phyloP scores from a whole-genome alignment of 2,329 filamentous ascomycete genomes.

The Blastomyces silverae region DNA sequence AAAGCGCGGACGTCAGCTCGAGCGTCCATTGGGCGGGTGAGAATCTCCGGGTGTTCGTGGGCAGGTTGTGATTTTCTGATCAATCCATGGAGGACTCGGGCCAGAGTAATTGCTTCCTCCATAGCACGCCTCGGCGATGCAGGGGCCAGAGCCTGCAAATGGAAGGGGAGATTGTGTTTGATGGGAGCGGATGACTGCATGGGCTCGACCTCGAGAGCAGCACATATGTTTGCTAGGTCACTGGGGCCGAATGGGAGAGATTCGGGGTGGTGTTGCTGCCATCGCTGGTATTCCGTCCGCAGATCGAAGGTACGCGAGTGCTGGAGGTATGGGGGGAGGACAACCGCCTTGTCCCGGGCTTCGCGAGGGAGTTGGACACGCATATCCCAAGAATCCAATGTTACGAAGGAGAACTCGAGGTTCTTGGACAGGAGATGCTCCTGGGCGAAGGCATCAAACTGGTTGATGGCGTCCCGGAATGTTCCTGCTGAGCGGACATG shows the following conservation, averaged over 20 bases:
- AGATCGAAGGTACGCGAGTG: slow-evolving; percentile 97
- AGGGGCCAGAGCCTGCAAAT: slow-evolving; percentile 89
- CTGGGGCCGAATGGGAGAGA: slow-evolving; percentile 94
- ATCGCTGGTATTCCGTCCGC: slow-evolving; percentile 93
- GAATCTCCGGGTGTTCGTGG: slow-evolving; percentile 88
- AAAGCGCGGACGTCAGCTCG: slow-evolving; percentile 94
- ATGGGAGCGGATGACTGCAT: slow-evolving; percentile 96
- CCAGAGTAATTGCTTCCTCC: slow-evolving; percentile 93
- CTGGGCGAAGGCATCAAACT: slow-evolving; percentile 87
- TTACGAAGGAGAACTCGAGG: slow-evolving; percentile 96
- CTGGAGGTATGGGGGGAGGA: slow-evolving; percentile 91
- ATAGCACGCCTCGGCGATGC: slow-evolving; percentile 93
- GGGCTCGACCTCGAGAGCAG: slow-evolving; percentile 93
- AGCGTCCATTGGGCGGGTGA: slow-evolving; percentile 93
- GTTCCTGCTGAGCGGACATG: slow-evolving; percentile 96
- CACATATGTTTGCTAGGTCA: slow-evolving; percentile 94
- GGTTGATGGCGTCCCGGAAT: slow-evolving; percentile 92
- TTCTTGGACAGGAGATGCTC: slow-evolving; percentile 88
- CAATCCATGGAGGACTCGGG: slow-evolving; percentile 82
- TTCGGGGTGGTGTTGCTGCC: slow-evolving; percentile 97
- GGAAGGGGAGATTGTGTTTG: slow-evolving; percentile 97
- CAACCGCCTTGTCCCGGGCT: slow-evolving; percentile 95
- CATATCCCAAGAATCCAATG: slow-evolving; percentile 95
- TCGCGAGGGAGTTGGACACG: slow-evolving; percentile 95
- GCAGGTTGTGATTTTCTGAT: slow-evolving; percentile 94